Conservation (phyloP, 1,139 yeast species). For the Kodamaea alishanica region DNA sequence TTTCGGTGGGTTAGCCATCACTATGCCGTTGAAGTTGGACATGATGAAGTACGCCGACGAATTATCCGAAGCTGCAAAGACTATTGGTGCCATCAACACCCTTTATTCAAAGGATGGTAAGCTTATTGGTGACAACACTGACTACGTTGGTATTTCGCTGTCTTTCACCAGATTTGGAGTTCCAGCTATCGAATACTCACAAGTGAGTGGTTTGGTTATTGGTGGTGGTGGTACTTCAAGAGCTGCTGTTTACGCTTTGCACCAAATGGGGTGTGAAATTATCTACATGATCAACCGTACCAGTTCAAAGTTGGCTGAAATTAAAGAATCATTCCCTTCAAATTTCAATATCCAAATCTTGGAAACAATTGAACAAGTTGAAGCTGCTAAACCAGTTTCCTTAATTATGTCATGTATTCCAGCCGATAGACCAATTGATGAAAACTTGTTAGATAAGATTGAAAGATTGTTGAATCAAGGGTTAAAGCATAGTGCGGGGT, state of each 20-base stretch:
- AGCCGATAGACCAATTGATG: conserved; percentile 74
- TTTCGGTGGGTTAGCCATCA: conserved; percentile 89
- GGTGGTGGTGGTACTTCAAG: conserved; percentile 99
- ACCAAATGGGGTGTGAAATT: conserved; percentile 68
- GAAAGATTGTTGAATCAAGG: conserved; percentile 47
- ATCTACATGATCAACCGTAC: conserved; percentile 86
- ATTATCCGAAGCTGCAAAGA: conserved; percentile 66
- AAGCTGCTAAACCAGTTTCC: conserved; percentile 44
- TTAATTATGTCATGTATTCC: conserved; percentile 85
- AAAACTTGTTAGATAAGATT: conserved; percentile 42
- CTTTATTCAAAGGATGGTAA: conserved; percentile 52
- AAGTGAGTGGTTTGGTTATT: conserved; percentile 62
- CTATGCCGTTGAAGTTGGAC: conserved; percentile 84
- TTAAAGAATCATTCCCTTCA: conserved; percentile 59
- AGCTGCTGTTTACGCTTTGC: conserved; percentile 88
- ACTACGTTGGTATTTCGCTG: conserved; percentile 84
- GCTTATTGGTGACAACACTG: conserved; percentile 86
- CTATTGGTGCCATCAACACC: conserved; percentile 93
- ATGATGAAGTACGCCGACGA: conserved; percentile 64
- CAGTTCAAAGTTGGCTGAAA: conserved; percentile 53
- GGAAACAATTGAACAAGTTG: conserved; percentile 45
- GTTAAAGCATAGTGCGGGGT: conserved; percentile 24
- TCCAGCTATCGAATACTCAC: conserved; percentile 34
- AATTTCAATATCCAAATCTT: conserved; percentile 59
- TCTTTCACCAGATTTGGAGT: conserved; percentile 64